phyloP scores from a whole-genome alignment of 768 basidiomycete genomes.

The Aureoboletus auriporus region DNA sequence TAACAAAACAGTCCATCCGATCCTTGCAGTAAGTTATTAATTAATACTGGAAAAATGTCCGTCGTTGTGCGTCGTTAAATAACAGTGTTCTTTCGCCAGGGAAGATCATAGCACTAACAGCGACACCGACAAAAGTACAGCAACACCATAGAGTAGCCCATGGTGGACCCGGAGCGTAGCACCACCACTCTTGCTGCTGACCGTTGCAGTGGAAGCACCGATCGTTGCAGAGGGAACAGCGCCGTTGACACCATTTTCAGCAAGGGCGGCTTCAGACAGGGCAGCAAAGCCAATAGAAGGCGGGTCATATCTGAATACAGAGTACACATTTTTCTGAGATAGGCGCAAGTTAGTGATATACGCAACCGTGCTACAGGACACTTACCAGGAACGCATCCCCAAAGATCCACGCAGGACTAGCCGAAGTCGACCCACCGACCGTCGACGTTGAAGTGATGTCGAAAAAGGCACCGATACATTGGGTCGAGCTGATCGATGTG shows the following conservation, averaged over 20 bases:
- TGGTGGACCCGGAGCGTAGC: not conserved
- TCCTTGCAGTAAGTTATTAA: too few relatives aligned
- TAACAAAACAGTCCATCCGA: too few relatives aligned
- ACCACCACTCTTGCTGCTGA: constrained; percentile 27
- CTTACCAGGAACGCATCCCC: constrained; percentile 46
- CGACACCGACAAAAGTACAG: not conserved
- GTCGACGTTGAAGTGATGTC: constrained; percentile 29
- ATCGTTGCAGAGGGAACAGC: constrained; percentile 53
- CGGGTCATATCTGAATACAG: constrained; percentile 49
- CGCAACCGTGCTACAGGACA: not conserved
- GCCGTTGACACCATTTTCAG: constrained; percentile 29
- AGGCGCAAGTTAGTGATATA: not conserved
- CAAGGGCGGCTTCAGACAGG: constrained; percentile 31
- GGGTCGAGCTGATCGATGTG: constrained; percentile 32
- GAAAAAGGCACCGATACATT: constrained; percentile 55
- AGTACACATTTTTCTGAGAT: constrained; percentile 51
- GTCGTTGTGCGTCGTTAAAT: too few relatives aligned
- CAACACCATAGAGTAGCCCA: not conserved
- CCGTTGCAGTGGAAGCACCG: constrained; percentile 45
- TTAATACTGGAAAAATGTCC: too few relatives aligned
- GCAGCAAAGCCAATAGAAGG: constrained; percentile 49
- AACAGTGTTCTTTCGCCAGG: too few relatives aligned
- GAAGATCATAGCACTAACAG: constrained; percentile 4
- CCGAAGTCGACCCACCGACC: constrained; percentile 23
- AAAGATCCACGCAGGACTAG: constrained; percentile 43